A percentile compares a stretch with the other conserved stretches of the same genome.
Conservation (phyloP, 1,284 basidiomycete genomes). For the Ganoderma multipileum region DNA sequence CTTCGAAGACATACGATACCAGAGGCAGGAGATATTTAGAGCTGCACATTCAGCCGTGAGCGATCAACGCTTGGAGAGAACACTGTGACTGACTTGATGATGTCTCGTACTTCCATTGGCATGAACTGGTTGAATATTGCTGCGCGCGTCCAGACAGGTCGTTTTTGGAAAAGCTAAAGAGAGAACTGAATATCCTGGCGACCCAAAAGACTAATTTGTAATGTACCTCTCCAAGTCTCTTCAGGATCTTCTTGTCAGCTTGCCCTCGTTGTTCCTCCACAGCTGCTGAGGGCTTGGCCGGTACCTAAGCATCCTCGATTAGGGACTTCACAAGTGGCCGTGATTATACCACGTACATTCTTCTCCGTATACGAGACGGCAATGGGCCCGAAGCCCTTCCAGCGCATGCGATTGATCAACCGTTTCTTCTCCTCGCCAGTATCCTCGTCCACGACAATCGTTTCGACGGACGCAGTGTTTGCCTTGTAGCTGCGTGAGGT, state of each 20-base stretch:
- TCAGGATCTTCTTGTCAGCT: slow-evolving; percentile 66
- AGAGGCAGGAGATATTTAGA: slow-evolving; percentile 76
- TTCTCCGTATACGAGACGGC: slow-evolving; percentile 73
- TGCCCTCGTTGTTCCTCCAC: slow-evolving; percentile 62
- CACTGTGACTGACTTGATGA: slow-evolving; percentile 64
- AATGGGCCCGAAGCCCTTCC: slow-evolving; percentile 79
- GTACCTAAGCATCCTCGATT: slow-evolving; percentile 53
- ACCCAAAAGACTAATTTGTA: slow-evolving; percentile 18
- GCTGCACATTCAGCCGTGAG: slow-evolving; percentile 44
- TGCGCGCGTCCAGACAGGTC: slow-evolving; percentile 90
- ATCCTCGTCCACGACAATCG: slow-evolving; percentile 69
- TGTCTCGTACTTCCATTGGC: slow-evolving; percentile 69
- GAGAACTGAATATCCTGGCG: neutral
- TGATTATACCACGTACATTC: slow-evolving; percentile 46
- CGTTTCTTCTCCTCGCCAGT: slow-evolving; percentile 85
- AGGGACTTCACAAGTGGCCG: neutral
- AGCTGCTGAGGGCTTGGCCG: slow-evolving; percentile 64
- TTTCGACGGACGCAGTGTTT: slow-evolving; percentile 74
- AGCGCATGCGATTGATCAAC: slow-evolving; percentile 79
- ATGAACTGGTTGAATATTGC: slow-evolving; percentile 86
- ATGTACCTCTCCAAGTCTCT: slow-evolving; percentile 63
- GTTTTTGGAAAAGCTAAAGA: slow-evolving; percentile 65
- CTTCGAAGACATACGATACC: slow-evolving; percentile 88
- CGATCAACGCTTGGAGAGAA: neutral
- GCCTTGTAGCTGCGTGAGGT: slow-evolving; percentile 67